Evolutionary conservation across 331 rosid species (phyloP).

Genomic region (Pyrus hybrid): DNA sequence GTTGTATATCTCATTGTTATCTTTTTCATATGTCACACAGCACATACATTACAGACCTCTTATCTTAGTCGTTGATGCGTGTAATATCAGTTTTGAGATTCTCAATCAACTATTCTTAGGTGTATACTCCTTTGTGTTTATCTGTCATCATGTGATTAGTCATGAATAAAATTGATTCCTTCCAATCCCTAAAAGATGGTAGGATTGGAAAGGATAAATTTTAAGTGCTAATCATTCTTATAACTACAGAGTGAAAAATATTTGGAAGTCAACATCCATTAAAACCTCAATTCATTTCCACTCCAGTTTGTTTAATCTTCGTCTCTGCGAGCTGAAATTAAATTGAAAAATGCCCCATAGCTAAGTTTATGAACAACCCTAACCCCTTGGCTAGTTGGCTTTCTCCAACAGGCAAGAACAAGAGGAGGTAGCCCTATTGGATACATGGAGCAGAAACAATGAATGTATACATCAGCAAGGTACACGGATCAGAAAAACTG

Average conservation of each 20-base stretch:
- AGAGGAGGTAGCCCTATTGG: neutral
- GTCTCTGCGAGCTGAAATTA: neutral
- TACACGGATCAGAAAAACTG: neutral
- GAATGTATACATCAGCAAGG: neutral
- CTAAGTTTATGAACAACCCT: neutral
- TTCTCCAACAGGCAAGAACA: neutral
- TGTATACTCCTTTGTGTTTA: neutral
- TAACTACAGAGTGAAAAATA: too few relatives aligned
- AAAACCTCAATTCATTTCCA: neutral
- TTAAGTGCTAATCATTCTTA: too few relatives aligned
- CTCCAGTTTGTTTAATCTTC: neutral
- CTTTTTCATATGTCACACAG: neutral
- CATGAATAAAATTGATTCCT: too few relatives aligned
- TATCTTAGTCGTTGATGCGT: neutral
- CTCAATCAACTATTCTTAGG: neutral
- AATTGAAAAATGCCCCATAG: neutral
- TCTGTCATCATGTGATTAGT: too few relatives aligned
- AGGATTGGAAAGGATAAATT: too few relatives aligned
- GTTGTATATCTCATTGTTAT: too few relatives aligned
- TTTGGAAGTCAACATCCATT: too few relatives aligned
- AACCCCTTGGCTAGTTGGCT: too few relatives aligned
- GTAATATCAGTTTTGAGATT: neutral
- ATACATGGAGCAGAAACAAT: neutral
- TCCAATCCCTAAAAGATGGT: too few relatives aligned
- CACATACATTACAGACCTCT: neutral